phyloP scores from a whole-genome alignment of 202 grass and related monocot genomes.

The Schoenoplectus triqueter region DNA sequence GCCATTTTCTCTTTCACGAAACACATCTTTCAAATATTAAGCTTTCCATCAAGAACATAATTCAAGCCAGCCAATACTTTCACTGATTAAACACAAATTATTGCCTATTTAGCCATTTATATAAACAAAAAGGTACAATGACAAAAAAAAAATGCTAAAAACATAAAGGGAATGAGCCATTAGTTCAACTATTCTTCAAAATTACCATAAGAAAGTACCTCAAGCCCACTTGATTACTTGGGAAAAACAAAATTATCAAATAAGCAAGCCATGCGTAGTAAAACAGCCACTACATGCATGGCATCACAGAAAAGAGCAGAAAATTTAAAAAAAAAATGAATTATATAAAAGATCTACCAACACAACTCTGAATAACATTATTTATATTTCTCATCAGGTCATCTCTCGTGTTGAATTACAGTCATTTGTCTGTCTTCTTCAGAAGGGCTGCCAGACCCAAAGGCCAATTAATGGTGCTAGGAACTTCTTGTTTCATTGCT shows the following conservation, averaged over 20 bases:
- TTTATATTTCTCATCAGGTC: conserved; percentile 22
- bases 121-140: neutral
- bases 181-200: neutral
- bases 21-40: no score
- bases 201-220: neutral
- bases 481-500: conserved; percentile 45
- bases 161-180: neutral
- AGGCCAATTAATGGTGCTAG: conserved; percentile 57
- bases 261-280: conserved; percentile 3
- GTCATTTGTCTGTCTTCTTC: conserved; percentile 59
- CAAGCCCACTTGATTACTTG: neutral
- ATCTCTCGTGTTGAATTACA: neutral
- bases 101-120: no score
- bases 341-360: conserved; percentile 33
- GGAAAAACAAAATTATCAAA: conserved; percentile 23
- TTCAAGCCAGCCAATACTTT: no score
- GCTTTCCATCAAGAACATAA: no score
- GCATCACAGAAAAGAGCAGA: conserved; percentile 1
- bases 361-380: conserved; percentile 27
- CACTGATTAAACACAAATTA: no score
- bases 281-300: neutral
- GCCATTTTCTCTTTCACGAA: no score
- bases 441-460: conserved; percentile 64
- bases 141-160: neutral
- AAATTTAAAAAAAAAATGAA: neutral